Evolutionary conservation across 1,139 yeast genomes (phyloP).

Genomic region (Yamadazyma sp.): DNA sequence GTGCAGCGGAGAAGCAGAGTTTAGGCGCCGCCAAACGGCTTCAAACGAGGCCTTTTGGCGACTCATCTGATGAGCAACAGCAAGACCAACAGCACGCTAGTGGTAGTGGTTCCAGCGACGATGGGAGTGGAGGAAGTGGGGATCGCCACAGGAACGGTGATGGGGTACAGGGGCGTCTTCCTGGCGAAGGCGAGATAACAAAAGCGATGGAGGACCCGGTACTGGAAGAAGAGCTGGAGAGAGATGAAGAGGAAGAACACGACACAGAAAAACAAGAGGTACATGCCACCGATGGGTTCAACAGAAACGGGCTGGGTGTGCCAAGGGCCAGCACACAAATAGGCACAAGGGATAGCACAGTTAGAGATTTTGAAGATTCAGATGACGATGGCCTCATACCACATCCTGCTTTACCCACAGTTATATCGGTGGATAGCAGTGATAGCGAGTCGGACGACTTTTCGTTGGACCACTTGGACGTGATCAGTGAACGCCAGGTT

Average conservation of each 20-base stretch:
- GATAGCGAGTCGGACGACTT: not conserved
- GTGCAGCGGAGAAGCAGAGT: conserved; percentile 8
- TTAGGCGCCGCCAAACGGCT: conserved; percentile 4
- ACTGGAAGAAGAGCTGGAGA: no score
- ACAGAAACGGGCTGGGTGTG: no score
- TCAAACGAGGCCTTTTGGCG: conserved; percentile 8
- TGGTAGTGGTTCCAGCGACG: not conserved
- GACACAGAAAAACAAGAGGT: no score
- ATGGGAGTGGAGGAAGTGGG: not conserved
- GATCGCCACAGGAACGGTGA: not conserved
- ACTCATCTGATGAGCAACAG: conserved; percentile 4
- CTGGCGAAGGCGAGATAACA: no score
- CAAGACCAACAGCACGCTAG: not conserved
- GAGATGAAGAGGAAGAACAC: no score
- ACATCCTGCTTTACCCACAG: not conserved
- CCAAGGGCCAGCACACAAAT: no score
- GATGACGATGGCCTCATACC: conserved; percentile 4
- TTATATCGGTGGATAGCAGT: not conserved
- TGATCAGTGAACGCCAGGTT: not conserved
- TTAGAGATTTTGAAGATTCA: not conserved
- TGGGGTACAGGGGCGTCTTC: no score
- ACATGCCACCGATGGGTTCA: no score
- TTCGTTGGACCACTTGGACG: not conserved
- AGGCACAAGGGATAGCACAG: no score
- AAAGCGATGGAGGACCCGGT: no score